Evolutionary conservation across 1,284 basidiomycete species (phyloP).

Genomic region (Cryptococcus sp.): DNA sequence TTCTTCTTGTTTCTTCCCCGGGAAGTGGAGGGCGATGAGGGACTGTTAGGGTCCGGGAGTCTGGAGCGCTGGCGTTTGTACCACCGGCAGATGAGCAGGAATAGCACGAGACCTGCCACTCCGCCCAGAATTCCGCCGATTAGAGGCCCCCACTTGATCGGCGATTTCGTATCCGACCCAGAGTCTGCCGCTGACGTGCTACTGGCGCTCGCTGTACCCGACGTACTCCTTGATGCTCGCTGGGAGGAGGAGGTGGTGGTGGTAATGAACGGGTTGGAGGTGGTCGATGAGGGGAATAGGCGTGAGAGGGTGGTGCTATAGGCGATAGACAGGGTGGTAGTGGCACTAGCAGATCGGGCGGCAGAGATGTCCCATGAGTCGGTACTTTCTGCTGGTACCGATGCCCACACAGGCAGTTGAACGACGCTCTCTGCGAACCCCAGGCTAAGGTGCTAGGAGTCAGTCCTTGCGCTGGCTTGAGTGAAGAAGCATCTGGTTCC

Average conservation of each 20-base stretch:
- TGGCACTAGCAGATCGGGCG: neutral
- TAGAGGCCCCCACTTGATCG: constrained; percentile 15
- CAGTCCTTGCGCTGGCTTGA: neutral
- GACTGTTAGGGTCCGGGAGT: too few species aligned
- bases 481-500: neutral
- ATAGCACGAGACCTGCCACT: constrained; percentile 12
- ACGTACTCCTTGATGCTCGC: neutral
- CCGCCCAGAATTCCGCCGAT: constrained; percentile 24
- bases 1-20: too few species aligned
- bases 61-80: neutral
- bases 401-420: constrained; percentile 9
- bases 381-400: constrained; percentile 4
- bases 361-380: neutral
- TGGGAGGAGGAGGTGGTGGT: too few species aligned
- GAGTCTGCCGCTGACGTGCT: neutral
- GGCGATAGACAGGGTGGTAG: constrained; percentile 4
- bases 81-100: constrained; percentile 10
- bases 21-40: too few species aligned
- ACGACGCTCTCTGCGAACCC: constrained; percentile 8
- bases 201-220: constrained; percentile 1
- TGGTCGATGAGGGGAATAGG: constrained; percentile 10
- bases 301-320: constrained; percentile 27
- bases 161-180: neutral
- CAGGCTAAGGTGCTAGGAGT: constrained; percentile 1
- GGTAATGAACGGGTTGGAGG: neutral